These are phyloP conservation scores for bread wheat (Triticum aestivum) DNA, from an alignment of 176 grass and related monocot genomes.

Conservation along the genomic window IWGSC_CS_RefSeq_v2.1 NC_057809.1:489298573-489299072, in stretches of 20 bases:
- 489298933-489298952: background rate
- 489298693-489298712: background rate
- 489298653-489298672: background rate
- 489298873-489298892: conserved; percentile 99
- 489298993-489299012: conserved; percentile 98
- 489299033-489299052: conserved; percentile 99
- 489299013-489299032: conserved; percentile 97
- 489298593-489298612: background rate
- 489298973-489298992: conserved; percentile 38
- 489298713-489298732: conserved; percentile 13
- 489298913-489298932: background rate
- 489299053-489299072: conserved; percentile 99
- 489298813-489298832: conserved; percentile 20
- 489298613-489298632: background rate
- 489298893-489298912: background rate
- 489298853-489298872: conserved; percentile 99
- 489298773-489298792: background rate
- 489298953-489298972: conserved; percentile 17
- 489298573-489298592: background rate
- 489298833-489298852: conserved; percentile 98
- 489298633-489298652: background rate
- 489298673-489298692: background rate
- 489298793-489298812: conserved; percentile 8
- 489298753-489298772: conserved; percentile 1
- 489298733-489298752: background rate